Conservation (phyloP, 768 basidiomycete species). For the Austroboletus eburneus region DNA sequence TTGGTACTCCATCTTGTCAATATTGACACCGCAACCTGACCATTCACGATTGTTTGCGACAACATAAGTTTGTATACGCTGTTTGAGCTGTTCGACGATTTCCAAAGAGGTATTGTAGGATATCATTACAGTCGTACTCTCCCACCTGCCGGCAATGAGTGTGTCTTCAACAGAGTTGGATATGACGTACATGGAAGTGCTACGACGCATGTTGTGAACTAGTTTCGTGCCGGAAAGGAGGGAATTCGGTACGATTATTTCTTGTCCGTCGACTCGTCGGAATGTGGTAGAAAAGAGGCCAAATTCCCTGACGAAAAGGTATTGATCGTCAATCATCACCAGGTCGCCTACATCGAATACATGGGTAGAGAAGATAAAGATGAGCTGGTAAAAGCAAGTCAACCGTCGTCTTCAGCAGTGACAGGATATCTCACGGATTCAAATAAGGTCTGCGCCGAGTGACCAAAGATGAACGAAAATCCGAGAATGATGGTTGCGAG, state of each 20-base stretch:
- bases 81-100: conserved; percentile 59
- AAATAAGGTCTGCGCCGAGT: conserved; percentile 75
- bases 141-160: conserved; percentile 43
- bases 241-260: conserved; percentile 75
- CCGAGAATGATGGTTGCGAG: conserved; percentile 77
- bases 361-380: conserved; percentile 83
- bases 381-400: conserved; percentile 43
- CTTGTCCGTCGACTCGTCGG: conserved; percentile 75
- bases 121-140: conserved; percentile 62
- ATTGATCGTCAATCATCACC: conserved; percentile 65
- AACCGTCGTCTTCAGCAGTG: background rate
- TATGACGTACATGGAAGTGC: conserved; percentile 60
- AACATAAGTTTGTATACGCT: conserved; percentile 58
- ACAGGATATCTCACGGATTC: conserved; percentile 52
- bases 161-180: background rate
- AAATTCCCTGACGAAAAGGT: conserved; percentile 60
- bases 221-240: conserved; percentile 66
- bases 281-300: conserved; percentile 79
- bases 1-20: conserved; percentile 78
- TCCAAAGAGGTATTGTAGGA: conserved; percentile 70
- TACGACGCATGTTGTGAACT: conserved; percentile 74
- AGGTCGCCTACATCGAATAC: conserved; percentile 84
- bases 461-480: conserved; percentile 82
- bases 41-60: conserved; percentile 66
- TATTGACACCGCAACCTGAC: conserved; percentile 59